Evolutionary conservation across 495 filamentous ascomycete genomes (phyloP).

Genomic region (Penicillium cataractarum): DNA sequence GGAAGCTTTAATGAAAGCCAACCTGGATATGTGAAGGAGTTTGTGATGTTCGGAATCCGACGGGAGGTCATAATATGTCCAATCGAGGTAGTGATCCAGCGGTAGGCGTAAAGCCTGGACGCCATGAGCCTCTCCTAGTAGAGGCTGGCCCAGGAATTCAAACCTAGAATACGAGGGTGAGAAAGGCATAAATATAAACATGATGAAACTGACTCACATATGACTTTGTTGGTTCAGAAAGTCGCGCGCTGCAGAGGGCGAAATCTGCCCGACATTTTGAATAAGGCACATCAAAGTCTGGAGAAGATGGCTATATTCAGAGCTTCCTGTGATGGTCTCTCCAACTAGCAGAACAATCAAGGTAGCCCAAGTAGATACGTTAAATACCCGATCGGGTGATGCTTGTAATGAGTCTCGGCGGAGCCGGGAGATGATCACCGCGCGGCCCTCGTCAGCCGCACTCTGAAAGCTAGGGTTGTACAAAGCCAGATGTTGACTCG

Average conservation of each 20-base stretch:
- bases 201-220: slow-evolving; percentile 11
- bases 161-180: slow-evolving; percentile 14
- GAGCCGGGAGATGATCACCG: slow-evolving; percentile 24
- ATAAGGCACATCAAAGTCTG: slow-evolving; percentile 20
- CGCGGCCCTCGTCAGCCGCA: slow-evolving; percentile 18
- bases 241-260: background rate
- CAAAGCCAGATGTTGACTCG: slow-evolving; percentile 64
- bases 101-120: slow-evolving; percentile 11
- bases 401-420: slow-evolving; percentile 17
- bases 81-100: slow-evolving; percentile 20
- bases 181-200: background rate
- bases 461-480: slow-evolving; percentile 10
- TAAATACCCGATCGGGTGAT: slow-evolving; percentile 24
- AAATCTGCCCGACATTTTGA: slow-evolving; percentile 8
- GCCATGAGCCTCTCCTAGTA: slow-evolving; percentile 18
- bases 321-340: slow-evolving; percentile 29
- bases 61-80: slow-evolving; percentile 18
- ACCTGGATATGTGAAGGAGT: slow-evolving; percentile 13
- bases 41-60: slow-evolving; percentile 18
- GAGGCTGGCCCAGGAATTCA: slow-evolving; percentile 22
- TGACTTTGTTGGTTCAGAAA: slow-evolving; percentile 24
- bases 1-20: slow-evolving; percentile 24
- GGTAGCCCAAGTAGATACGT: slow-evolving; percentile 24
- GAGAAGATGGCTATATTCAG: slow-evolving; percentile 24
- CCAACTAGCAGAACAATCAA: slow-evolving; percentile 29